Base-by-base conservation (phyloP, 768 basidiomycete genomes). In the Trametes punicea region DNA sequence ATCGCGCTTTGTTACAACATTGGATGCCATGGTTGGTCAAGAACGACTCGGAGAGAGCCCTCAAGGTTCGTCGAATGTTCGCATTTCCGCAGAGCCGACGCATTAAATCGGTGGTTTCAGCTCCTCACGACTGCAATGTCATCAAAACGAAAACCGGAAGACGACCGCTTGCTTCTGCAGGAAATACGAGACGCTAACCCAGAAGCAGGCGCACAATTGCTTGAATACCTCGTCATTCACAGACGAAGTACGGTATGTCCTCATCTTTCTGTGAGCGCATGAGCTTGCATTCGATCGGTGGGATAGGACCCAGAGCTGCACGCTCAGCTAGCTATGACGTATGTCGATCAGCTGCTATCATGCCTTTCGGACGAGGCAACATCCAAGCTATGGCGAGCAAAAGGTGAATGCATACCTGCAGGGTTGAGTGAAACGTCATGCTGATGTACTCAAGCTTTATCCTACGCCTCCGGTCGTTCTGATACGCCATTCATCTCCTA, bases 21-120 rank as follows among this genome's bases (percentile, higher is more conserved):
- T 94, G 93, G 84, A 87, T 82, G 2, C 71, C 90, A 7, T 96
- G 94, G 93, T 71, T 97, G 20, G 78, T 84, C 2, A 81, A 79
- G 61, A 78, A 79, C 33, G 84, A 90, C 69, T 74, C 82, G 0
- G 84, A 87, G 23, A 81, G 78, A 40, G 92, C 86, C 4, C 69
- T 97, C 23, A 83, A 84, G 74, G 92, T 90, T 58, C 44, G 67
- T 63, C 36, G 20, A 6, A 36, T 36, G 9, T 36, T 41, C 39
- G 20, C 21, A 15, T 44, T 26, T 9, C 13, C 11, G 42, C 25
- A 25, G 13, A 20, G 42, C 15, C 16, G 5, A 4, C 11, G 13
- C 23, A 26, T 16, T 25, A 10, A 26, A 21, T 38, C 16, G 36
- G 36, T 6, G 55, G 41, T 13, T 30, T 20, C 46, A 91, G 89